Evolutionary conservation across 2,329 filamentous ascomycete genomes (phyloP), one percentile per base, ranked within the genome.

Genomic region (Hyphodiscus sp.): DNA sequence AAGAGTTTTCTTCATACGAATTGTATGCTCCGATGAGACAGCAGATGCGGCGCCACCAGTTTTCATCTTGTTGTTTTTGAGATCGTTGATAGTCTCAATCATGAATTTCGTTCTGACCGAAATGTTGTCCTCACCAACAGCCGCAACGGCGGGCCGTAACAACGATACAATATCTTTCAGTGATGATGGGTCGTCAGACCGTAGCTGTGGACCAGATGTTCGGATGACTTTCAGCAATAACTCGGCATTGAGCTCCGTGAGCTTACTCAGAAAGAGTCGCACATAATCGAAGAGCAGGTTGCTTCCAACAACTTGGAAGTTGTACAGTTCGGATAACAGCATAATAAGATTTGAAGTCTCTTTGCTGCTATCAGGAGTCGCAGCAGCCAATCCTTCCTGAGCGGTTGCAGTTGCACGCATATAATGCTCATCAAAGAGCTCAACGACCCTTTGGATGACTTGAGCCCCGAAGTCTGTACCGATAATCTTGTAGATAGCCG

Each of bases 31-130:
- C 1, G 85, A 85, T 0, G 85, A 81, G 6, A 95, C 76, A 2
- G 80, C 81, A 1, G 88, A 88, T 42, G 87, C 87, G 45, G 80
- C 79, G 4, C 80, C 80, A 16, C 83, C 84, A 15, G 85, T 83
- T 70, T 92, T 96, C 66, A 91, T 79, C 55, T 89, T 89, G 71
- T 94, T 96, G 74, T 95, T 96, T 69, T 96, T 96, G 29, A 99
- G 77, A 64, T 96, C 89, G 55, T 88, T 90, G 69, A 99, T 96
- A 1, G 87, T 94, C 65, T 97, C 92, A 49, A 99, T 88, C 91
- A 97, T 97, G 71, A 96, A 96, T 61, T 88, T 95, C 1, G 92
- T 96, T 52, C 94, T 85, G 10, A 91, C 88, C 1, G 91, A 92
- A 26, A 96, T 74, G 19, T 83, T 86, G 13, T 75, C 74, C 63